Evolutionary conservation across 371 early-diverging fungal species (phyloP).

Genomic region (Zychaea mexicana): DNA sequence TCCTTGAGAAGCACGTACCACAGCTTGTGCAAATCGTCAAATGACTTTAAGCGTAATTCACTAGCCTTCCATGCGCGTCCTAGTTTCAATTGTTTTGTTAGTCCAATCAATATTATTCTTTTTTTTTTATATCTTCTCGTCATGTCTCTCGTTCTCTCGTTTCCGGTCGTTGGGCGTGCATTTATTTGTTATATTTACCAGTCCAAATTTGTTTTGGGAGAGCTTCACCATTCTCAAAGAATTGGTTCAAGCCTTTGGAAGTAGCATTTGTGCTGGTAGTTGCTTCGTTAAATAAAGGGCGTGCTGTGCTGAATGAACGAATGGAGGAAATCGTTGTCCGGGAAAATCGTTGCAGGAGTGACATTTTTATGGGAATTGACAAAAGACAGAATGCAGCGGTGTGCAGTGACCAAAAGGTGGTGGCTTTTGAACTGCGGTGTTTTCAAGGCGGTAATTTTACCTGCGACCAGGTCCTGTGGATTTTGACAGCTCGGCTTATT

Average conservation of each 20-base stretch:
- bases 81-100: slow-evolving; percentile 25
- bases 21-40: slow-evolving; percentile 95
- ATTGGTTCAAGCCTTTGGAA: slow-evolving; percentile 79
- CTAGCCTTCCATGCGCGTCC: slow-evolving; percentile 92
- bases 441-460: too few species aligned
- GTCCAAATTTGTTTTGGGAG: slow-evolving; percentile 70
- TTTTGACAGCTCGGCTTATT: too few species aligned
- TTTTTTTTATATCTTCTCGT: neutral
- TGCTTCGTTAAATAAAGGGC: slow-evolving; percentile 17
- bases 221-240: slow-evolving; percentile 80
- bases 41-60: slow-evolving; percentile 91
- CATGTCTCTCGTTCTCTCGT: too few species aligned
- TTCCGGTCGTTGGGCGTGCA: too few species aligned
- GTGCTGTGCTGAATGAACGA: slow-evolving; percentile 35
- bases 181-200: slow-evolving; percentile 44
- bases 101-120: neutral
- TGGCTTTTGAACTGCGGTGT: too few species aligned
- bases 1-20: slow-evolving; percentile 97
- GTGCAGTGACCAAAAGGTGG: too few species aligned
- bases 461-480: too few species aligned
- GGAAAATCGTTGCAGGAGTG: slow-evolving; percentile 5
- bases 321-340: neutral
- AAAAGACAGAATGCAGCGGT: neutral
- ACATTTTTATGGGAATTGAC: neutral
- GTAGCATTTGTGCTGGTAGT: slow-evolving; percentile 8